Base-by-base conservation (phyloP, 2,329 filamentous ascomycete species). In the Venturia pyrina region DNA sequence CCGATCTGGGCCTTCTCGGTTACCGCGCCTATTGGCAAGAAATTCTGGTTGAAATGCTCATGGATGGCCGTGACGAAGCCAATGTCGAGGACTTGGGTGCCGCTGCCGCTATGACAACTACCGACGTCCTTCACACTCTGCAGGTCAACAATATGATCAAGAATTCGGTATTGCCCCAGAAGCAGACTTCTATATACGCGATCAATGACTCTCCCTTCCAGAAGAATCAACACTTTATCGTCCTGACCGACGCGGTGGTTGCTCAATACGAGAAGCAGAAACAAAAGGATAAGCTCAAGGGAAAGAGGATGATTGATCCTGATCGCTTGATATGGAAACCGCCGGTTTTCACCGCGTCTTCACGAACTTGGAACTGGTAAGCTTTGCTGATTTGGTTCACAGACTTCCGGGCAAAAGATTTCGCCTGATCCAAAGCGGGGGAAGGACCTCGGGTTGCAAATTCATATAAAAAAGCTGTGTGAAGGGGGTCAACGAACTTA, bases 11-110 rank as follows among this genome's bases (percentile, higher is more conserved):
- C 69, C 82, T 99, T 21, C 81, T 99, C 37, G 93, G 93, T 71
- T 99, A 99, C 77, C 87, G 95, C 62, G 93, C 96, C 69, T 99
- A 96, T 78, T 99, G 95, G 95, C 92, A 93, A 40, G 95, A 99
- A 75, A 92, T 91, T 62, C 90, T 99, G 44, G 84, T 98, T 5
- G 93, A 97, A 67, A 75, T 96, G 17, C 81, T 99, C n/a, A 79
- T 96, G 60, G 88, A 79, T 43, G 75, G 75, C 2, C 85, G 87
- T 10, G 86, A 88, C 15, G 88, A 87, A 72, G 88, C 90, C 65
- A 96, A 89, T 66, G 93, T 98, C 65, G 93, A 97, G 72, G 86
- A 90, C 62, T 85, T 99, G 64, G 93, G 91, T 0, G 81, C 84
- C 6, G 77, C 86, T 43, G 86, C 95, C 10, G 89, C 93, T 2